phyloP scores from a whole-genome alignment of 306 rosid genomes.

The Vigna mungo region DNA sequence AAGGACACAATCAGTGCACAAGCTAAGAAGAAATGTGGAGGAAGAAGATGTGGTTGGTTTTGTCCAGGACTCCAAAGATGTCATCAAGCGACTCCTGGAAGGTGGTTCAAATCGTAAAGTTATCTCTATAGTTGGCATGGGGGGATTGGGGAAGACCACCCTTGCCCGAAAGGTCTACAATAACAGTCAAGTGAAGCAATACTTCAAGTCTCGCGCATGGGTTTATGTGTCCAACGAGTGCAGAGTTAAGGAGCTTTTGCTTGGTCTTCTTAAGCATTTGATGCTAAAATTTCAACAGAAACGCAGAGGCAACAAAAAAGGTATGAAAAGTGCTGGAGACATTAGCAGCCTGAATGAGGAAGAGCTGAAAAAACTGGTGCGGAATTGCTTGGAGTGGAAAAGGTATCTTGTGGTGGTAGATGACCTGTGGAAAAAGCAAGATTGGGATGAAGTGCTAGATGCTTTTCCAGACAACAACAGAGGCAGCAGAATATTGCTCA shows the following conservation, averaged over 20 bases:
- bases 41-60: conserved; percentile 16
- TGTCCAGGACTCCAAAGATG: neutral
- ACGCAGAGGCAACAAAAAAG: neutral
- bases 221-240: neutral
- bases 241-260: neutral
- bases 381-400: neutral
- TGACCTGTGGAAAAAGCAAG: no score
- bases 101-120: neutral
- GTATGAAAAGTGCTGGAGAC: neutral
- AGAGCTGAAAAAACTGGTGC: conserved; percentile 11
- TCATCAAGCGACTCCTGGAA: neutral
- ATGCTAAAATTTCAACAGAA: neutral
- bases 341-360: neutral
- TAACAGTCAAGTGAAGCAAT: neutral
- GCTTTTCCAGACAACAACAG: no score
- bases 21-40: conserved; percentile 17
- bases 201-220: neutral
- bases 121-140: conserved; percentile 22
- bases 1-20: neutral
- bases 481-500: no score
- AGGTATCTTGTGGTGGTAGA: conserved; percentile 9
- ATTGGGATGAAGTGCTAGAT: no score
- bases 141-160: conserved; percentile 43
- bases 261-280: neutral
- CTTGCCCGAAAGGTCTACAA: conserved; percentile 31